Evolutionary conservation across 2,329 filamentous ascomycete species (phyloP).

Genomic region (Ophiostoma tasmaniense): DNA sequence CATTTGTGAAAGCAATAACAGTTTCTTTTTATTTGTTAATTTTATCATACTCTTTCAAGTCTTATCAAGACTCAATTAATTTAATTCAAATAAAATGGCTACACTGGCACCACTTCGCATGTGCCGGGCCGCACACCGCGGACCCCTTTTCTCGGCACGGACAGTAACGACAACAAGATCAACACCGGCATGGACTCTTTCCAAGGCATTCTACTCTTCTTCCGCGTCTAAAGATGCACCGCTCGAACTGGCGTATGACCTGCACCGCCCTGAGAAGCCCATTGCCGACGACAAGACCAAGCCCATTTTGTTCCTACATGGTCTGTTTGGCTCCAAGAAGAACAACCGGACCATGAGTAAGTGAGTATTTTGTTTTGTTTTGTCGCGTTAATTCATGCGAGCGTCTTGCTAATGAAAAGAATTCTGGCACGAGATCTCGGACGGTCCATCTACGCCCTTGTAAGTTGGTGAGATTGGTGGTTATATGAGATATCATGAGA

Average conservation of each 20-base stretch:
- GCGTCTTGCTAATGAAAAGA: constrained; percentile 42
- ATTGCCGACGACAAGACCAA: constrained; percentile 34
- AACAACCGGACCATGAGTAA: constrained; percentile 94
- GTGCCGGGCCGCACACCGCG: constrained; percentile 5
- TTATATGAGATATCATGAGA: too few species aligned
- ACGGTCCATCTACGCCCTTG: constrained; percentile 72
- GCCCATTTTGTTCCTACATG: constrained; percentile 83
- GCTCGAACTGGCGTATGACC: constrained; percentile 51
- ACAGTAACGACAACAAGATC: not conserved
- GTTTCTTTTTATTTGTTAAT: not conserved
- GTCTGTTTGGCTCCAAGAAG: constrained; percentile 88
- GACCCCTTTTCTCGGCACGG: not conserved
- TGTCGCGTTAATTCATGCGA: too few species aligned
- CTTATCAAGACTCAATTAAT: not conserved
- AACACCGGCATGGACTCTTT: not conserved
- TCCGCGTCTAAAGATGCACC: constrained; percentile 5
- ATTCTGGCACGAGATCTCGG: constrained; percentile 72
- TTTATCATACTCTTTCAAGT: not conserved
- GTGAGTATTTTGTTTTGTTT: constrained; percentile 42
- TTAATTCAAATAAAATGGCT: not conserved
- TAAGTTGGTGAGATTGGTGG: constrained; percentile 33
- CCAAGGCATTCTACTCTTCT: constrained; percentile 8
- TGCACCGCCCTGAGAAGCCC: constrained; percentile 50
- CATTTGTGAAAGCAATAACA: not conserved
- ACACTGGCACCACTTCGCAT: constrained; percentile 1